These are phyloP conservation scores for Metschnikowia lachancei DNA, from an alignment of 805 yeast genomes.

Conservation along the genomic window DNA sequence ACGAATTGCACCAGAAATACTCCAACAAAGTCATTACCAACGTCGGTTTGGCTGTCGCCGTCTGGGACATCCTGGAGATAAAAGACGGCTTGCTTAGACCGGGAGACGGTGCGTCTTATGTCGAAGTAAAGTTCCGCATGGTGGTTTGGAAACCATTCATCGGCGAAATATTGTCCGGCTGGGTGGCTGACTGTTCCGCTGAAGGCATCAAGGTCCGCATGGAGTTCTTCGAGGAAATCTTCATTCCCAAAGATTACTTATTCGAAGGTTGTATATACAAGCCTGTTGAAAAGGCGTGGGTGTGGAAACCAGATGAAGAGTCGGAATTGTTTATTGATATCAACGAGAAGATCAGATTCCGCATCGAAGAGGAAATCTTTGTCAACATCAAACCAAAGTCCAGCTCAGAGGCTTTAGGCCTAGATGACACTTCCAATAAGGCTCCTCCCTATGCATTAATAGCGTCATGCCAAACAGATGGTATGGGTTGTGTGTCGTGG, in stretches of 20 bases:
- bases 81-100: slow-evolving; percentile 89
- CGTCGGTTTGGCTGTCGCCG: slow-evolving; percentile 77
- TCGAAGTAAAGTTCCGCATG: slow-evolving; percentile 70
- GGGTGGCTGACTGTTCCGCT: slow-evolving; percentile 83
- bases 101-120: slow-evolving; percentile 89
- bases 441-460: slow-evolving; percentile 80
- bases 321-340: slow-evolving; percentile 79
- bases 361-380: slow-evolving; percentile 87
- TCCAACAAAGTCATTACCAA: slow-evolving; percentile 82
- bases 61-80: slow-evolving; percentile 79
- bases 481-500: slow-evolving; percentile 96
- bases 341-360: slow-evolving; percentile 86
- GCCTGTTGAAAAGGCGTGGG: slow-evolving; percentile 88
- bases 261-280: slow-evolving; percentile 73
- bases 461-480: slow-evolving; percentile 92
- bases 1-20: slow-evolving; percentile 80
- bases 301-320: slow-evolving; percentile 80
- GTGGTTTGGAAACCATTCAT: slow-evolving; percentile 90
- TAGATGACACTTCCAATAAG: slow-evolving; percentile 38
- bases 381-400: slow-evolving; percentile 78
- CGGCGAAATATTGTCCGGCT: slow-evolving; percentile 90
- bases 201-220: slow-evolving; percentile 84
- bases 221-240: slow-evolving; percentile 89
- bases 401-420: slow-evolving; percentile 49
- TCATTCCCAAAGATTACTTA: slow-evolving; percentile 77